Evolutionary conservation across 306 rosid genomes (phyloP), one percentile per base, ranked within the genome.

Genomic region (Carpinus viminea): DNA sequence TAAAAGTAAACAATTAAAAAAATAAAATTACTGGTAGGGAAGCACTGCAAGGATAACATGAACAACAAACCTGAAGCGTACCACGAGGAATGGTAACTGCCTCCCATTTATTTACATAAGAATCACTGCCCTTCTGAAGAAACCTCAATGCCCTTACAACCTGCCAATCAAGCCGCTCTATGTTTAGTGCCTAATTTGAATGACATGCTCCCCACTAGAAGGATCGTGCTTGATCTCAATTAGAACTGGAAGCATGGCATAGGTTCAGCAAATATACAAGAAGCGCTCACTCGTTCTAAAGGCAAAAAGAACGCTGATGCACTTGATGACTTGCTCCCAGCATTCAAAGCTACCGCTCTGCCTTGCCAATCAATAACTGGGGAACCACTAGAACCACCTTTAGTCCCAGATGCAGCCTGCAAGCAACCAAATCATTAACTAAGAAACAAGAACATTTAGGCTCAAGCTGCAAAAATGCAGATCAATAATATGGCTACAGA

Each of bases 341-440:
- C 98, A 86, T 95, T 95, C 84, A 95, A 85, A 74, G 97, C 98
- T 70, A 95, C 96, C 2, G 96, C 98, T 81, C 96, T 90, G 61
- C 98, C 98, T 84, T 82, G 89, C 89, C 96, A 95, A 88, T 95
- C 97, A 80, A 95, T 90, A 74, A 95, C 97, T 26, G 98, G 98
- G 74, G 98, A 95, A 61, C 98, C 98, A 87, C 97, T 95, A 34
- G 98, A 92, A 72, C 98, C 97, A 79, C 98, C 97, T 90, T 95
- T 95, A 72, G 98, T 95, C 78, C 98, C 98, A 72, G 98, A 95
- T 71, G 98, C 98, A 76, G 98, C 98, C 98, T 95, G 87, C 26
- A 83, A 74, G 59, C 36, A 73, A 71, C 59, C 74, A 83, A 74
- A n/a, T 68, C 64, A 81, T n/a, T 46, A 75, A 72, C n/a, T 55